A percentile compares a stretch with the other conserved stretches of the same genome.
Conservation (phyloP, 2,329 filamentous ascomycete species). For the Xylaria sp. region DNA sequence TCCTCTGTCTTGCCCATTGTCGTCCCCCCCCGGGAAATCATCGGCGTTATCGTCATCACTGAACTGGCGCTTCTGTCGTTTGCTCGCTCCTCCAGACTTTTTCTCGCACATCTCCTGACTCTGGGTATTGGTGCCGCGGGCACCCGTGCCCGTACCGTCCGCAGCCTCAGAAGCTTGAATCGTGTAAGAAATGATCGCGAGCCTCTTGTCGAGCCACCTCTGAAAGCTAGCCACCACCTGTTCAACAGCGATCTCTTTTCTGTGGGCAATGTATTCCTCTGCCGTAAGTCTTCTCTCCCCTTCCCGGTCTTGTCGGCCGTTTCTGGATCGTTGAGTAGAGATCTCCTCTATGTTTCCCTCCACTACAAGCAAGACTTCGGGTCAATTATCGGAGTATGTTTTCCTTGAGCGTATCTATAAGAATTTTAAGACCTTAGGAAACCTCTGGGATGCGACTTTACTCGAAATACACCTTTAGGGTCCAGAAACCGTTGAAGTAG, state of each 20-base stretch:
- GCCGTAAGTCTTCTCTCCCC: constrained; percentile 42
- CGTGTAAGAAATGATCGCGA: constrained; percentile 47
- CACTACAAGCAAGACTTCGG: constrained; percentile 29
- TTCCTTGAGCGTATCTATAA: background rate
- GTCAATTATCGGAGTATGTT: background rate
- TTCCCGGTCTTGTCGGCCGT: constrained; percentile 41
- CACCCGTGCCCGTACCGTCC: constrained; percentile 32
- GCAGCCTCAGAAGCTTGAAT: constrained; percentile 46
- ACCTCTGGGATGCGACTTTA: background rate
- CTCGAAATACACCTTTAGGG: background rate
- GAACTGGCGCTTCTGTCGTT: constrained; percentile 47
- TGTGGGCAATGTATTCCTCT: constrained; percentile 48
- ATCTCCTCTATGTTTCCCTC: constrained; percentile 44
- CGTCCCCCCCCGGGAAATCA: constrained; percentile 46
- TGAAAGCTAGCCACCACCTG: constrained; percentile 47
- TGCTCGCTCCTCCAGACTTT: constrained; percentile 36
- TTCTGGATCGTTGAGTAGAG: constrained; percentile 44
- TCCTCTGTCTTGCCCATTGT: constrained; percentile 48
- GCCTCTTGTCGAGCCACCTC: constrained; percentile 48
- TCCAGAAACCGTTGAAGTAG: background rate
- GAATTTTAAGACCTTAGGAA: background rate
- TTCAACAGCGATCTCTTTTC: constrained; percentile 44
- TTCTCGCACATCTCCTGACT: constrained; percentile 19
- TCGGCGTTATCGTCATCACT: constrained; percentile 46
- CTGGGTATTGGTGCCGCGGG: constrained; percentile 23